Percentiles rank a stretch among this genome's conserved stretches.
Evolutionary conservation across 2,329 filamentous ascomycete species (phyloP).

Genomic region (Lachnellula arida): DNA sequence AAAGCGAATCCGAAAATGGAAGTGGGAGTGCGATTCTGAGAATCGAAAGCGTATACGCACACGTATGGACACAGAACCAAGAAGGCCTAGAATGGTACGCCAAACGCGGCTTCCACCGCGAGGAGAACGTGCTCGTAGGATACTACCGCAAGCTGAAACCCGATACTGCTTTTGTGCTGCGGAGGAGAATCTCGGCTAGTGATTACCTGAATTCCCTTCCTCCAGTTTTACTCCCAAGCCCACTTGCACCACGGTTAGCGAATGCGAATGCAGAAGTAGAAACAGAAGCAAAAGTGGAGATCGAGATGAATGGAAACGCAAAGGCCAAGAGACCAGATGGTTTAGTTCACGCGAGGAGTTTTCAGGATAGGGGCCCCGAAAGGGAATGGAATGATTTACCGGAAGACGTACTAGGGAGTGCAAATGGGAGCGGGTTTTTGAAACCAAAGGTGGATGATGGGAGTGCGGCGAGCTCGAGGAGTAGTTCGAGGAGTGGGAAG

Average conservation of each 20-base stretch:
- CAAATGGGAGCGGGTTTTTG: background rate
- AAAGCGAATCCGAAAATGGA: too few species aligned
- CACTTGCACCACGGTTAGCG: too few species aligned
- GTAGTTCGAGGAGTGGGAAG: constrained; percentile 47
- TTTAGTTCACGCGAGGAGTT: constrained; percentile 37
- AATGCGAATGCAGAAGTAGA: constrained; percentile 31
- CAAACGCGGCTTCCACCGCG: constrained; percentile 50
- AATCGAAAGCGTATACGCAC: constrained; percentile 51
- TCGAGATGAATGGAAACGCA: constrained; percentile 37
- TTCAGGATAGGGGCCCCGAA: constrained; percentile 54
- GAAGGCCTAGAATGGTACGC: constrained; percentile 61
- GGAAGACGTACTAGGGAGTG: constrained; percentile 43
- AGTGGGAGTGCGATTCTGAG: too few species aligned
- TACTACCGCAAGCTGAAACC: constrained; percentile 62
- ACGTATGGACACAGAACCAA: constrained; percentile 64
- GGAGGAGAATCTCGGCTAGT: constrained; percentile 34
- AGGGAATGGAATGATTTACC: constrained; percentile 65
- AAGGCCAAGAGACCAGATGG: constrained; percentile 54
- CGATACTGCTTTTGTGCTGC: constrained; percentile 56
- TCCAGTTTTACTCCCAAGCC: constrained; percentile 1
- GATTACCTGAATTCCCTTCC: constrained; percentile 21
- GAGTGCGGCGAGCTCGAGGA: constrained; percentile 46
- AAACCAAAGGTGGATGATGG: constrained; percentile 23
- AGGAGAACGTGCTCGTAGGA: constrained; percentile 42
- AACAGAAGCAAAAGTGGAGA: too few species aligned